These are phyloP conservation scores for Leptodontidium sp. DNA, from an alignment of 2,329 filamentous ascomycete species.

Conservation along the genomic window DNA sequence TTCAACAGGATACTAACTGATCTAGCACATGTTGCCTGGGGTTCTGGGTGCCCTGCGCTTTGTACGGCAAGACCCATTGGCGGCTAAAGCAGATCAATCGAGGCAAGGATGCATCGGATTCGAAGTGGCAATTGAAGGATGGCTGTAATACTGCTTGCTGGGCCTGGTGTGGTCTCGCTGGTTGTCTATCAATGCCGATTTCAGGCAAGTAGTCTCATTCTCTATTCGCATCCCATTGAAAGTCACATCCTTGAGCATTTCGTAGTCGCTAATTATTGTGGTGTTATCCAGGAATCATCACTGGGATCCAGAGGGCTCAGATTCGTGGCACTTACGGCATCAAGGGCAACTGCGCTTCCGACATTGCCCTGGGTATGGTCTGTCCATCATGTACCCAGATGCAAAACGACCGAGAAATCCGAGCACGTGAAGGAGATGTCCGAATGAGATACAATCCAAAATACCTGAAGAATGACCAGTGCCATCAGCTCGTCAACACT, in stretches of 20 bases:
- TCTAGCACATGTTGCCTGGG: slow-evolving; percentile 49
- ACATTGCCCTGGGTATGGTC: slow-evolving; percentile 49
- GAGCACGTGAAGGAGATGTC: slow-evolving; percentile 49
- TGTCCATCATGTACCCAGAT: slow-evolving; percentile 53
- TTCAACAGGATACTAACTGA: not conserved
- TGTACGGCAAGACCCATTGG: slow-evolving; percentile 54
- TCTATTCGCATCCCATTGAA: not conserved
- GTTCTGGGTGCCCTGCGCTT: slow-evolving; percentile 52
- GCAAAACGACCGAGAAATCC: slow-evolving; percentile 55
- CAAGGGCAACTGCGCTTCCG: slow-evolving; percentile 47
- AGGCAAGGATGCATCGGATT: slow-evolving; percentile 52
- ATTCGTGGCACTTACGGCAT: slow-evolving; percentile 55
- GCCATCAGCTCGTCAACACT: not conserved
- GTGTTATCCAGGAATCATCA: slow-evolving; percentile 25
- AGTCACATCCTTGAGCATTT: too few species aligned
- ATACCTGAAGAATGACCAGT: not conserved
- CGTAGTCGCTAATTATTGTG: not conserved
- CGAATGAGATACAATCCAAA: slow-evolving; percentile 19
- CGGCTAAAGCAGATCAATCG: slow-evolving; percentile 49
- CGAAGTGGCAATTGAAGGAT: slow-evolving; percentile 46
- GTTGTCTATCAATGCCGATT: not conserved
- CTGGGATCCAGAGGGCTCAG: slow-evolving; percentile 45
- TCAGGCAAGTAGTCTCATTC: not conserved
- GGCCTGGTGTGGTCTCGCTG: slow-evolving; percentile 46
- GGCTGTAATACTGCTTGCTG: slow-evolving; percentile 51